Percentiles rank a stretch among this genome's conserved stretches.
These are phyloP conservation scores for Clavulina sp. DNA, from an alignment of 768 basidiomycete genomes.

Conservation along the genomic window DNA sequence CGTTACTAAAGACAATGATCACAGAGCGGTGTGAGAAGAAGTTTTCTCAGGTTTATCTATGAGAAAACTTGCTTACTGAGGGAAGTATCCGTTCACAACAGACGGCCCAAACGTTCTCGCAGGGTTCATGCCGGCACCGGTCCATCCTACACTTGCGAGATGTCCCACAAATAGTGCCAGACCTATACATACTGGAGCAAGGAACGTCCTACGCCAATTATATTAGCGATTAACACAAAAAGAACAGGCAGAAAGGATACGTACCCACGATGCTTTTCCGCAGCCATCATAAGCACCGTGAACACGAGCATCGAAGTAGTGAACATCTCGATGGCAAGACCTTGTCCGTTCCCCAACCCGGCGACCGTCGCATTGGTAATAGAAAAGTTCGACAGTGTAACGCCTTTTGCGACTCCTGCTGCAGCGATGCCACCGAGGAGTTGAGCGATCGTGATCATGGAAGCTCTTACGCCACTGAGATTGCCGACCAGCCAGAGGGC, in stretches of 20 bases:
- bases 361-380: slow-evolving; percentile 24
- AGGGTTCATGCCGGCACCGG: slow-evolving; percentile 50
- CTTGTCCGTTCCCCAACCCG: slow-evolving; percentile 2
- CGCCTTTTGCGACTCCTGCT: slow-evolving; percentile 4
- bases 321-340: slow-evolving; percentile 12
- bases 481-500: slow-evolving; percentile 40
- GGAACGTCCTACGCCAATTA: neutral
- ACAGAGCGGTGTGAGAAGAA: too few relatives aligned
- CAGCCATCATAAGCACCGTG: slow-evolving; percentile 32
- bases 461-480: slow-evolving; percentile 36
- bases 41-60: too few relatives aligned
- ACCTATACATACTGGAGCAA: slow-evolving; percentile 38
- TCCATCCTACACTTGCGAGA: slow-evolving; percentile 19
- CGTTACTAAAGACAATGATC: neutral
- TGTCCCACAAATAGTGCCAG: slow-evolving; percentile 46
- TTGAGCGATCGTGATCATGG: slow-evolving; percentile 37
- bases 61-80: neutral
- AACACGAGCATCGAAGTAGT: slow-evolving; percentile 11
- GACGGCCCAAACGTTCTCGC: slow-evolving; percentile 57
- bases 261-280: slow-evolving; percentile 37
- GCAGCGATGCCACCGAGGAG: slow-evolving; percentile 14
- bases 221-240: too few relatives aligned
- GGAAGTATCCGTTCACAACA: slow-evolving; percentile 36
- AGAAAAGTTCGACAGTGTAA: neutral
- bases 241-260: slow-evolving; percentile 6